Percentiles rank a stretch among this genome's conserved stretches.
Conservation (phyloP, 768 basidiomycete species). For the Boletus rubroflammeus region DNA sequence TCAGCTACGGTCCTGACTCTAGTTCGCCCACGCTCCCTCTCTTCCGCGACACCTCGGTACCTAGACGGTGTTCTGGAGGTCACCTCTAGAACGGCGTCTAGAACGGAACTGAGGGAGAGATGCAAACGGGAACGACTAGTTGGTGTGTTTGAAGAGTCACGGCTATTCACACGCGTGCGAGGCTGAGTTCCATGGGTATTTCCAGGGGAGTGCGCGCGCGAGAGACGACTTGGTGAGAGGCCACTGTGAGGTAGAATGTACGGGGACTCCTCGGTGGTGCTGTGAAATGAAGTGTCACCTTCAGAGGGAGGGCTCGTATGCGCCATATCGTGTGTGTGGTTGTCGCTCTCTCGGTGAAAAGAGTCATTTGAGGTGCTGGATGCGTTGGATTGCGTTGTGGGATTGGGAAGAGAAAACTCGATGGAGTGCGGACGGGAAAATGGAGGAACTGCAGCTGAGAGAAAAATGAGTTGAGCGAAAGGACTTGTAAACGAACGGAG, state of each 20-base stretch:
- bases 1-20: constrained; percentile 10
- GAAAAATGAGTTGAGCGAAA: neutral
- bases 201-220: constrained; percentile 3
- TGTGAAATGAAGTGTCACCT: constrained; percentile 28
- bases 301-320: neutral
- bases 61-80: constrained; percentile 14
- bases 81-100: constrained; percentile 19
- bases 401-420: neutral
- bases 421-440: neutral
- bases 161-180: neutral
- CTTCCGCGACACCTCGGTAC: constrained; percentile 34
- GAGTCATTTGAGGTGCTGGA: constrained; percentile 7
- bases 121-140: constrained; percentile 16
- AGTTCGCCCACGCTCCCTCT: constrained; percentile 23
- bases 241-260: neutral
- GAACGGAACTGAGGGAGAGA: constrained; percentile 15
- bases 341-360: neutral
- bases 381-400: neutral
- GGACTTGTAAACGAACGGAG: neutral
- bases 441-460: neutral
- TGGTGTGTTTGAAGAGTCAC: neutral
- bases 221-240: neutral
- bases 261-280: constrained; percentile 25
- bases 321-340: neutral
- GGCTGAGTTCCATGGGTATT: neutral